Conservation (phyloP, 768 basidiomycete genomes). For the Holtermannia corniformis region DNA sequence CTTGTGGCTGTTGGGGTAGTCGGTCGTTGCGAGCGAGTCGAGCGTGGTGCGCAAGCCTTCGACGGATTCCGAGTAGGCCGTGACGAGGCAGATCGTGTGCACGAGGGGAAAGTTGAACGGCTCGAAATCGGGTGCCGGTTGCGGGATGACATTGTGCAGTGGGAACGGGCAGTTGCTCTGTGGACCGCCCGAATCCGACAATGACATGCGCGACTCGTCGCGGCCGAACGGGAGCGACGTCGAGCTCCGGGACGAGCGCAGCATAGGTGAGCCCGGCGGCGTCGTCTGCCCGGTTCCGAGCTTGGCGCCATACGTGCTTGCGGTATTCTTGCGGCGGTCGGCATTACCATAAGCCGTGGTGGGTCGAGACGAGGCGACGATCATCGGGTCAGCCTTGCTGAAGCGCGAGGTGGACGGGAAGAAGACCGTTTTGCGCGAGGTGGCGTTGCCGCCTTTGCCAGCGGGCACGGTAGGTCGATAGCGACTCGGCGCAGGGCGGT, state of each 20-base stretch:
- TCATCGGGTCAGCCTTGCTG: conserved; percentile 64
- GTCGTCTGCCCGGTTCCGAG: conserved; percentile 49
- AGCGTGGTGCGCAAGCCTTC: conserved; percentile 94
- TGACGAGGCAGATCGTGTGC: conserved; percentile 91
- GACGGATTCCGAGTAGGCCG: conserved; percentile 93
- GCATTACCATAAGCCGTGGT: conserved; percentile 37
- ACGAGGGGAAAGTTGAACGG: conserved; percentile 93
- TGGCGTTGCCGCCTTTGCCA: conserved; percentile 50
- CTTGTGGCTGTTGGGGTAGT: conserved; percentile 97
- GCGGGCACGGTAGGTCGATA: conserved; percentile 80
- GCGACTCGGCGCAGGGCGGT: conserved; percentile 78
- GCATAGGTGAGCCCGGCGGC: conserved; percentile 62
- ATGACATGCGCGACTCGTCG: conserved; percentile 40
- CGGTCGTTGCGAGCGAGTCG: conserved; percentile 96
- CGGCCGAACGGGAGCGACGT: conserved; percentile 57
- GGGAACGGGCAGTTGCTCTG: conserved; percentile 76
- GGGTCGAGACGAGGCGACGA: conserved; percentile 33
- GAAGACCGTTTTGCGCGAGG: conserved; percentile 43
- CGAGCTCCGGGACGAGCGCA: conserved; percentile 69
- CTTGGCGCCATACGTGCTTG: conserved; percentile 44
- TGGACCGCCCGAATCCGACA: conserved; percentile 46
- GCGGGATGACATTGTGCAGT: conserved; percentile 73
- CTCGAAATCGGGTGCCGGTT: conserved; percentile 81
- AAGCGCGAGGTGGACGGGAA: conserved; percentile 48
- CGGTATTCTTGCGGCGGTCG: conserved; percentile 37